These are phyloP conservation scores for Lizanozyma gosingica DNA, from an alignment of 1,139 yeast species.

Conservation along the genomic window DNA sequence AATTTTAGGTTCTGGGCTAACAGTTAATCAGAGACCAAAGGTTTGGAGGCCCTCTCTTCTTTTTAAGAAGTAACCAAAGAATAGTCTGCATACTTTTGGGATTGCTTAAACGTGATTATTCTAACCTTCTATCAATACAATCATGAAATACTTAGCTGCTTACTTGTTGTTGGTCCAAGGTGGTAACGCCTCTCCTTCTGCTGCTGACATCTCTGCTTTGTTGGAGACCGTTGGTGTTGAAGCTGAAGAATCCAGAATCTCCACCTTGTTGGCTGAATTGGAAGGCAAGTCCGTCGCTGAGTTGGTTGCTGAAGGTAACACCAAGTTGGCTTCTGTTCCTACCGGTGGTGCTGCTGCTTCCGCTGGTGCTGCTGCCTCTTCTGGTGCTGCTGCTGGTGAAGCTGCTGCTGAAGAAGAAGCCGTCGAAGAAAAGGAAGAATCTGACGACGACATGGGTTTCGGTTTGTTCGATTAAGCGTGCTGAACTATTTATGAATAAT, in stretches of 20 bases:
- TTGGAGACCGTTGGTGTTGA: slow-evolving; percentile 93
- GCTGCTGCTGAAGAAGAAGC: slow-evolving; percentile 66
- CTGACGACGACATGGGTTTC: slow-evolving; percentile 42
- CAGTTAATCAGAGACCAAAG: not conserved
- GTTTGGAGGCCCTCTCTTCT: not conserved
- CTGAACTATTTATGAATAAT: not conserved
- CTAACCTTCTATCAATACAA: slow-evolving; percentile 15
- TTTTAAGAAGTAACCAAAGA: slow-evolving; percentile 29
- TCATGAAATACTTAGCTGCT: slow-evolving; percentile 61
- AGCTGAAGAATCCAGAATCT: slow-evolving; percentile 84
- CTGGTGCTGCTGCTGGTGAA: slow-evolving; percentile 57
- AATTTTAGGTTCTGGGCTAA: slow-evolving; percentile 5
- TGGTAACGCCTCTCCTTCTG: slow-evolving; percentile 76
- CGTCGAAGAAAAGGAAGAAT: slow-evolving; percentile 51
- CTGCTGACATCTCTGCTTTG: slow-evolving; percentile 82
- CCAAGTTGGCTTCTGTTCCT: slow-evolving; percentile 95
- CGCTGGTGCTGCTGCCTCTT: slow-evolving; percentile 59
- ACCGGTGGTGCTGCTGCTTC: slow-evolving; percentile 93
- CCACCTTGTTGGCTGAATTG: slow-evolving; percentile 78
- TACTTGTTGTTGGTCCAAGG: slow-evolving; percentile 61
- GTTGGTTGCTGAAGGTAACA: slow-evolving; percentile 92
- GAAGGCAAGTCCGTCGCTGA: slow-evolving; percentile 91
- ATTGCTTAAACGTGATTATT: slow-evolving; percentile 54
- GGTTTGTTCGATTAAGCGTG: slow-evolving; percentile 41
- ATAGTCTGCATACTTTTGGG: slow-evolving; percentile 41